Conservation (phyloP, 495 filamentous ascomycete species). For the Geopyxis carbonaria region DNA sequence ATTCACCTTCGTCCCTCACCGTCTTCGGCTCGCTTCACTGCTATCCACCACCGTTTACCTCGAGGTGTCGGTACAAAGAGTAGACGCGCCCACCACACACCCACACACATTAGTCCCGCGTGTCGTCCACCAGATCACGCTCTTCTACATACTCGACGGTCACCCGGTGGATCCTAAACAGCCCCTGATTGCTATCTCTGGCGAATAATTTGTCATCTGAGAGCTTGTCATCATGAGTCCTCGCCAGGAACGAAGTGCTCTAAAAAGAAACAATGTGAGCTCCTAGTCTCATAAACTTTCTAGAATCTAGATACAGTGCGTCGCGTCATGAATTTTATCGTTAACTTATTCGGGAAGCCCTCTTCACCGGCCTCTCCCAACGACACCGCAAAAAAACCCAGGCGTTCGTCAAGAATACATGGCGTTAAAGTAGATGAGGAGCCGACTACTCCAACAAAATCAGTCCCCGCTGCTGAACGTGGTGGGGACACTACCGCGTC, state of each 20-base stretch:
- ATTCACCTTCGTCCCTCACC: no score
- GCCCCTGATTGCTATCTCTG: neutral
- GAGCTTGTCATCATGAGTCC: slow-evolving; percentile 1
- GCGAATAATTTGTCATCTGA: neutral
- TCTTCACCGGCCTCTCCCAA: slow-evolving; percentile 25
- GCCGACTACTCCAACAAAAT: slow-evolving; percentile 42
- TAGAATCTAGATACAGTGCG: neutral
- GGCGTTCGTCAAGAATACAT: slow-evolving; percentile 43
- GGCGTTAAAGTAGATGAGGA: slow-evolving; percentile 31
- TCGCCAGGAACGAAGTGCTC: neutral
- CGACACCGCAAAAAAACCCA: slow-evolving; percentile 42
- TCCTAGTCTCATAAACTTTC: neutral
- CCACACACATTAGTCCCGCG: no score
- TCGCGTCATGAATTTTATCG: neutral
- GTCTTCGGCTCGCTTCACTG: no score
- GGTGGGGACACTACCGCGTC: slow-evolving; percentile 30
- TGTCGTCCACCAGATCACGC: neutral
- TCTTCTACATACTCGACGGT: neutral
- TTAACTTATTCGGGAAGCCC: slow-evolving; percentile 2
- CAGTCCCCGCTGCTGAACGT: slow-evolving; percentile 24
- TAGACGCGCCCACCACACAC: no score
- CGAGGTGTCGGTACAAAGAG: no score
- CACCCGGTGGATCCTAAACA: neutral
- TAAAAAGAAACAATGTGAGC: slow-evolving; percentile 3
- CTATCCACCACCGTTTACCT: no score